Percentiles rank a stretch among this genome's conserved stretches.
Conservation (phyloP, 257 asterid species). For the Lantana camara region DNA sequence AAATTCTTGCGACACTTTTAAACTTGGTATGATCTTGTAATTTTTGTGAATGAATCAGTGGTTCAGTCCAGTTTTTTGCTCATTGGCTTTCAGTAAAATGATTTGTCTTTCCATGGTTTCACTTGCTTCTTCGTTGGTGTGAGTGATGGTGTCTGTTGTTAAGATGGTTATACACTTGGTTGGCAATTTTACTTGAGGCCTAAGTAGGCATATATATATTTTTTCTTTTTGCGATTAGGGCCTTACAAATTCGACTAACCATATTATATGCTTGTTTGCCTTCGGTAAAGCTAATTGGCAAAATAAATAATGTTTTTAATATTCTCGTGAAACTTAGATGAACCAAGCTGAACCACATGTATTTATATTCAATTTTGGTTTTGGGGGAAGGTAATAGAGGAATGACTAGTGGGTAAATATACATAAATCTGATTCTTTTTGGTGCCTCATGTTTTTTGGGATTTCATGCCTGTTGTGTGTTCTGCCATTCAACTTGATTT, state of each 20-base stretch:
- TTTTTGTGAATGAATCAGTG: constrained; percentile 15
- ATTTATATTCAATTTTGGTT: constrained; percentile 10
- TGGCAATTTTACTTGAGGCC: constrained; percentile 5
- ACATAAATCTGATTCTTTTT: not conserved
- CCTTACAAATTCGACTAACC: not conserved
- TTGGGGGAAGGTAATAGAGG: constrained; percentile 8
- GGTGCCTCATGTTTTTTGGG: constrained; percentile 23
- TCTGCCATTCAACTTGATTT: constrained; percentile 29
- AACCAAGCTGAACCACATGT: not conserved
- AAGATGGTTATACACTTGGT: not conserved
- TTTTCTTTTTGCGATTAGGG: not conserved
- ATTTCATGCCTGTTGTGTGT: constrained; percentile 17
- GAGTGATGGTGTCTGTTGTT: constrained; percentile 18
- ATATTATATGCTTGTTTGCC: constrained; percentile 2
- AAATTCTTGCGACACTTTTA: constrained; percentile 95
- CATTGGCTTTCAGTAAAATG: constrained; percentile 8
- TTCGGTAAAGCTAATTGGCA: constrained; percentile 15
- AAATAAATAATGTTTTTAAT: not conserved
- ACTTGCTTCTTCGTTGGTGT: no score
- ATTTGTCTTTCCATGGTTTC: constrained; percentile 5
- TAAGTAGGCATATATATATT: constrained; percentile 4
- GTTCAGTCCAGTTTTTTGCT: constrained; percentile 9
- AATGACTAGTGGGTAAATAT: constrained; percentile 19
- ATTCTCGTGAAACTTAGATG: constrained; percentile 1
- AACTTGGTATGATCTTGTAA: constrained; percentile 66